Conservation (phyloP, 1,284 basidiomycete species). For the Chondrostereum purpureum region DNA sequence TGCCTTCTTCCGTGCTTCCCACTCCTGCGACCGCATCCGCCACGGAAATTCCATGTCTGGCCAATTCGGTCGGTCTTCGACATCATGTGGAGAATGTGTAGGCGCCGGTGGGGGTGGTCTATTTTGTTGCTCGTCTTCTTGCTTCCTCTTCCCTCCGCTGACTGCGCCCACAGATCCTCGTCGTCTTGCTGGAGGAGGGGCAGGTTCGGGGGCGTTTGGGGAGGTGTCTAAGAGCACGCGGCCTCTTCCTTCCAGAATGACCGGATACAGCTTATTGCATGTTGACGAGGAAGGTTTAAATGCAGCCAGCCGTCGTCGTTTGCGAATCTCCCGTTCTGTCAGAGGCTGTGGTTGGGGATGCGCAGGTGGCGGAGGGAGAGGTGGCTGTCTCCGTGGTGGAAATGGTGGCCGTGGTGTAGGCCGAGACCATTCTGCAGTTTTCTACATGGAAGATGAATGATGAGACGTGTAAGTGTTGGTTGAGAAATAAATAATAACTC, state of each 20-base stretch:
- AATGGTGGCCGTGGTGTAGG: conserved; percentile 39
- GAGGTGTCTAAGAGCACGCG: conserved; percentile 49
- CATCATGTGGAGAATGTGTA: conserved; percentile 19
- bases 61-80: conserved; percentile 64
- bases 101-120: conserved; percentile 14
- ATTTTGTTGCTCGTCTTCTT: conserved; percentile 15
- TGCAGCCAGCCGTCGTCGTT: conserved; percentile 56
- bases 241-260: conserved; percentile 62
- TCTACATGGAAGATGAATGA: conserved; percentile 21
- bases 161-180: conserved; percentile 20
- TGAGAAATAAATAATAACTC: conserved; percentile 19
- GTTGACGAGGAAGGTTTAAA: conserved; percentile 31
- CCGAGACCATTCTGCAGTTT: conserved; percentile 46
- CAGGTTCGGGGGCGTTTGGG: conserved; percentile 20
- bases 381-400: no score
- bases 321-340: conserved; percentile 56
- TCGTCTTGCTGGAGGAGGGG: conserved; percentile 21
- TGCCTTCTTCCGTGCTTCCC: conserved; percentile 39
- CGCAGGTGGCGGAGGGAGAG: not conserved
- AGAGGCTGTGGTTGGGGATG: conserved; percentile 24
- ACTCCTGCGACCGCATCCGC: conserved; percentile 51
- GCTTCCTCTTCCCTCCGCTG: conserved; percentile 21
- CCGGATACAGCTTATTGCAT: conserved; percentile 40
- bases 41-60: conserved; percentile 72
- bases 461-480: conserved; percentile 3